phyloP scores from a whole-genome alignment of 306 rosid species.

The Adenanthera pavonina region DNA sequence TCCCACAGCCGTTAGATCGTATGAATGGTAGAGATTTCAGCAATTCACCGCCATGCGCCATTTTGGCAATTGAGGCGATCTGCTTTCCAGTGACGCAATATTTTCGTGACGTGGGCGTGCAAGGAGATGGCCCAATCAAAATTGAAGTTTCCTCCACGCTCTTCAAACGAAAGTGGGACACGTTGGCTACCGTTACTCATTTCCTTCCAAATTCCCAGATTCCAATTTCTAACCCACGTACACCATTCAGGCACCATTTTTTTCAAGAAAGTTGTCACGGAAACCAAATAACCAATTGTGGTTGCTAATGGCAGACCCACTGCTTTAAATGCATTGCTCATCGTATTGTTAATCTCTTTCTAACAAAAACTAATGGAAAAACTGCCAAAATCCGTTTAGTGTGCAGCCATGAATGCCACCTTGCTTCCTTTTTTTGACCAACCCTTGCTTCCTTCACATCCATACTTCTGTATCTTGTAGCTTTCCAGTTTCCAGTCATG shows the following conservation, averaged over 20 bases:
- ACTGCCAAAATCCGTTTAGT: no score
- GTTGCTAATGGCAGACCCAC: not conserved
- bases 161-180: slow-evolving; percentile 17
- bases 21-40: no score
- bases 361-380: not conserved
- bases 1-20: no score
- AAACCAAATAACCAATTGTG: not conserved
- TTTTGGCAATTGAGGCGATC: no score
- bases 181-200: slow-evolving; percentile 37
- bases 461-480: slow-evolving; percentile 42
- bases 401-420: slow-evolving; percentile 68
- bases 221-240: not conserved
- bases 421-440: not conserved
- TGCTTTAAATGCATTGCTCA: not conserved
- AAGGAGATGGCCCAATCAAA: slow-evolving; percentile 37
- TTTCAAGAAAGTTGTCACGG: not conserved
- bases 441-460: slow-evolving; percentile 71
- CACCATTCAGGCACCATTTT: not conserved
- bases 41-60: no score
- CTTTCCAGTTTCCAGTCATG: slow-evolving; percentile 13
- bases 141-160: not conserved
- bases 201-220: not conserved
- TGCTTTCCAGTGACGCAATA: not conserved
- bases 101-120: not conserved
- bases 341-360: not conserved